phyloP scores from a whole-genome alignment of 2,329 filamentous ascomycete genomes.

The Fusarium dimerum region DNA sequence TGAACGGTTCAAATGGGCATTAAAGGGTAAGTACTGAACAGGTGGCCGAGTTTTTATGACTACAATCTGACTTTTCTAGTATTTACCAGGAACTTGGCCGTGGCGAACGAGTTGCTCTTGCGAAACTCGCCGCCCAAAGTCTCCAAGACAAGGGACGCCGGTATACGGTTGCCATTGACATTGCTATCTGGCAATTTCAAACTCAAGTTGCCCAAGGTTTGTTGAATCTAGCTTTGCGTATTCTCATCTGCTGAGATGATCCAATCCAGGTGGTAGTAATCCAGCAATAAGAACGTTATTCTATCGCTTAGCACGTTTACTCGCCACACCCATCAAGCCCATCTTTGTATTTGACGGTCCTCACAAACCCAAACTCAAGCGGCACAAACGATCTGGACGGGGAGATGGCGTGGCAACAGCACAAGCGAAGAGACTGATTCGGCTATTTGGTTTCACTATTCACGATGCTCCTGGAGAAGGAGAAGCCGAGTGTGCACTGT shows the following conservation, averaged over 20 bases:
- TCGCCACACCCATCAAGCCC: conserved; percentile 77
- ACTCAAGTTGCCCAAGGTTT: conserved; percentile 76
- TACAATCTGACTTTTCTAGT: conserved; percentile 45
- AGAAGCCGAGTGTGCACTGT: conserved; percentile 88
- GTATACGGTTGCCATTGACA: conserved; percentile 85
- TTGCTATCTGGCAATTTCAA: conserved; percentile 97
- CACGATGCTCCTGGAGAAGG: conserved; percentile 93
- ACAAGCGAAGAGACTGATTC: conserved; percentile 80
- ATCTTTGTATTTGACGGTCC: conserved; percentile 90
- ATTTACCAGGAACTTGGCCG: conserved; percentile 88
- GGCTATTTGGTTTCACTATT: conserved; percentile 78
- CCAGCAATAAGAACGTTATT: conserved; percentile 90
- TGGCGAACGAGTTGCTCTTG: conserved; percentile 76
- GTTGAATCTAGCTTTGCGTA: background rate
- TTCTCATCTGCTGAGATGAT: background rate
- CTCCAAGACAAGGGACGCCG: conserved; percentile 71
- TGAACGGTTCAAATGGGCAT: conserved; percentile 56
- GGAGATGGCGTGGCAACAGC: conserved; percentile 69
- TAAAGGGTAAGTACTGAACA: conserved; percentile 51
- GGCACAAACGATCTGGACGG: conserved; percentile 72
- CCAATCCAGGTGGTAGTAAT: conserved; percentile 70
- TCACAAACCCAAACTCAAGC: conserved; percentile 83
- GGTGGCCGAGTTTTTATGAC: accelerated
- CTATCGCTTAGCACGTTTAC: conserved; percentile 79
- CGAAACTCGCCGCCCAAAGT: conserved; percentile 78